Percentiles rank a stretch among this genome's conserved stretches.
Conservation (phyloP, 1,284 basidiomycete species). For the Fistulina hepatica region DNA sequence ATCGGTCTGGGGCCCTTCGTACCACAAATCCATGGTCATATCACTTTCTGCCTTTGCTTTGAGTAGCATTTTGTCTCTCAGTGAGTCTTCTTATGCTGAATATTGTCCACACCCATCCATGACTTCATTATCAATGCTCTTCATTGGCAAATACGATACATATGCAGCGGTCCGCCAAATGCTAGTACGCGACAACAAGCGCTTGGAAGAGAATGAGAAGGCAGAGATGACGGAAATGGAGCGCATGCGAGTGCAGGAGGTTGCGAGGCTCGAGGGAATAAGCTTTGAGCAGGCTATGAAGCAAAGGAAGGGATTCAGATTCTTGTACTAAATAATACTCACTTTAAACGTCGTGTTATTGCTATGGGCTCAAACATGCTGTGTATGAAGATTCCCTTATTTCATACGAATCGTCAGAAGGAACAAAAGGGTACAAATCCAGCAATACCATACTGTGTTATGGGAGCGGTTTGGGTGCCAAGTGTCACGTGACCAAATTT, state of each 20-base stretch:
- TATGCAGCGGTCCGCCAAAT: constrained; percentile 36
- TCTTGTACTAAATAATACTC: constrained; percentile 12
- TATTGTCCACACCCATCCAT: constrained; percentile 4
- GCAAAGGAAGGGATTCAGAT: constrained; percentile 32
- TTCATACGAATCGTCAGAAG: too few relatives aligned
- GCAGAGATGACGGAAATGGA: constrained; percentile 30
- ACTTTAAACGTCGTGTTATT: too few relatives aligned
- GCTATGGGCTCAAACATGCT: too few relatives aligned
- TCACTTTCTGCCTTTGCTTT: constrained; percentile 29
- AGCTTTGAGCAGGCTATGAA: constrained; percentile 41
- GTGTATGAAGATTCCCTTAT: too few relatives aligned
- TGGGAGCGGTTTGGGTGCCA: too few relatives aligned
- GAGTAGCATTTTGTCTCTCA: constrained; percentile 24
- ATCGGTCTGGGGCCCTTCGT: constrained; percentile 36
- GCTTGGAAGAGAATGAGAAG: constrained; percentile 34
- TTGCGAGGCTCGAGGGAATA: constrained; percentile 38
- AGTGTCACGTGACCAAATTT: too few relatives aligned
- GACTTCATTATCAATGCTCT: constrained; percentile 6
- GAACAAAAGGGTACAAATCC: too few relatives aligned
- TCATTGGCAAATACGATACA: neutral
- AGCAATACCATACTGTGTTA: too few relatives aligned
- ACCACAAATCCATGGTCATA: constrained; percentile 41
- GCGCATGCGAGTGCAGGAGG: constrained; percentile 34
- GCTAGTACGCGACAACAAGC: constrained; percentile 33
- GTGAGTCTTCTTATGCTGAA: constrained; percentile 23